Base-by-base conservation (phyloP, 2,329 filamentous ascomycete species). In the Cladosporium sp. region DNA sequence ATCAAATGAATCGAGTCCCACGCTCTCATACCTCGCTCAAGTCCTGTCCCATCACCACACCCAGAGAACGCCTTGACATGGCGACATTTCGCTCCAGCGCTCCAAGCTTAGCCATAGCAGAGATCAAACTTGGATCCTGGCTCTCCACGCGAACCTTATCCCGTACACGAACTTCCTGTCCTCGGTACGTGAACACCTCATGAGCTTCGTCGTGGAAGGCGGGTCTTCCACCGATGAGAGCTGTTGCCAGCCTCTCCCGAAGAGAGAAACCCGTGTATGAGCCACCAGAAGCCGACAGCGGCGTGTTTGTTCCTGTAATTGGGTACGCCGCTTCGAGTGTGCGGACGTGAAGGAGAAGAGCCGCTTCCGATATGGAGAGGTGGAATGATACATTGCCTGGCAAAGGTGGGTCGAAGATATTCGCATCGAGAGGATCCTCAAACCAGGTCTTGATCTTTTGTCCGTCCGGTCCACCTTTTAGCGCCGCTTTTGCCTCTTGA, bases 141-240 rank as follows among this genome's bases (percentile, higher is more conserved):
- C 83, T 92, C 68, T 95, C 91, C 2, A 96, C 85, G 35, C 86
- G 78, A 4, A 95, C 80, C 72, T 96, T 96, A 67, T 96, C 92
- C 58, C 85, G 83, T 39, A 97, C 92, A 56, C 82, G 85, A 2
- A 96, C 90, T 54, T 93, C 83, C 50, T 82, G 77, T 4, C 80
- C 79, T 12, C 72, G 73, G 69, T 79, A 96, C 3, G 72, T 74
- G 67, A 95, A 96, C 0, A 86, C 72, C 32, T 83, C 78, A 53
- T 92, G 86, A 55, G 84, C 83, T 69, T 97, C 92, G 45, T 76
- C 74, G 56, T 77, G 74, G 6, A 61, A 58, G 11, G 69, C 71
- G 3, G 64, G 59, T 51, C 67, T 65, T 8, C 53, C 53, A 11
- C 67, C 72, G 12, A 73, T 73, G 1, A 77, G 62, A 4, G 74